Percentiles rank a stretch among this genome's conserved stretches.
Evolutionary conservation across 768 basidiomycete species (phyloP).

Genomic region (Mycena kentingensis): DNA sequence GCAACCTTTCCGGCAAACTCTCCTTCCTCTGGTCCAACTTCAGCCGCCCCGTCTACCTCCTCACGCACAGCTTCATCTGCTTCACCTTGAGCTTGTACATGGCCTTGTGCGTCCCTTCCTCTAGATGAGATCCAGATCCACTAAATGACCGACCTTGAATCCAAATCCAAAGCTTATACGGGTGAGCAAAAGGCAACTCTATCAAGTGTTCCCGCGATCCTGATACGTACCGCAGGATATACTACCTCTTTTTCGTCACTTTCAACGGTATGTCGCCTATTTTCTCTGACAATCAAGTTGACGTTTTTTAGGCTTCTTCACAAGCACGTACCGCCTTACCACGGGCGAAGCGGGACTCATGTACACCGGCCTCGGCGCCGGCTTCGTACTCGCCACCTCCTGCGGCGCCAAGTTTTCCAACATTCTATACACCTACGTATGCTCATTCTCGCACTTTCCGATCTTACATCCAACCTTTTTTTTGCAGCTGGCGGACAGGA

Average conservation of each 20-base stretch:
- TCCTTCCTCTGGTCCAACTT: conserved; percentile 63
- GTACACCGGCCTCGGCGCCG: conserved; percentile 57
- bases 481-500: conserved; percentile 48
- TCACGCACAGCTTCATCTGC: conserved; percentile 65
- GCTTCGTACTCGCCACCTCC: conserved; percentile 51
- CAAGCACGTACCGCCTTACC: conserved; percentile 50
- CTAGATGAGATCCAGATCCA: background rate
- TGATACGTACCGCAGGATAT: conserved; percentile 46
- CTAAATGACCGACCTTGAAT: conserved; percentile 1
- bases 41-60: conserved; percentile 56
- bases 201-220: background rate
- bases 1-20: conserved; percentile 23
- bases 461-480: background rate
- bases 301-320: conserved; percentile 44
- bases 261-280: conserved; percentile 52
- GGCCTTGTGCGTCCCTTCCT: conserved; percentile 59
- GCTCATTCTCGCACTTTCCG: conserved; percentile 10
- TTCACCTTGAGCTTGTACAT: conserved; percentile 71
- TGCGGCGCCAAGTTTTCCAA: conserved; percentile 52
- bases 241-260: conserved; percentile 73
- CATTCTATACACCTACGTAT: conserved; percentile 50
- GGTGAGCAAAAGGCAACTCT: conserved; percentile 31
- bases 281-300: background rate
- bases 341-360: conserved; percentile 55
- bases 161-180: conserved; percentile 50